phyloP scores from a whole-genome alignment of 1,139 yeast species.

The Lodderomyces elongisporus region DNA sequence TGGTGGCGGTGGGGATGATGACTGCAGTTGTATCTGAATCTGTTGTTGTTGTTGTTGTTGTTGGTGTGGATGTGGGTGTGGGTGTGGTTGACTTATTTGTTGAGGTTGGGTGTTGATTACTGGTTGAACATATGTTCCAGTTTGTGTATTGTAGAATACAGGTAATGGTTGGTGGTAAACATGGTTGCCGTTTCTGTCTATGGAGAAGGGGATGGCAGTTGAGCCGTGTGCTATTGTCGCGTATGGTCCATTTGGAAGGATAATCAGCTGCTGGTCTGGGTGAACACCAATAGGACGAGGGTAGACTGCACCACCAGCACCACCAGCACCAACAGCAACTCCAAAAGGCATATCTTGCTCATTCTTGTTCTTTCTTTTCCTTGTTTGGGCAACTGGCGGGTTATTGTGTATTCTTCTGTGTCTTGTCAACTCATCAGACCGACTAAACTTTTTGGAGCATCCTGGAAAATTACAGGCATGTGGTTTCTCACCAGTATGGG shows the following conservation, averaged over 20 bases:
- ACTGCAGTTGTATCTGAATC: too few species aligned
- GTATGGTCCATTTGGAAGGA: constrained; percentile 3
- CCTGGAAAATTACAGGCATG: constrained; percentile 67
- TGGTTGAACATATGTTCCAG: constrained; percentile 12
- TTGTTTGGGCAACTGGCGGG: constrained; percentile 29
- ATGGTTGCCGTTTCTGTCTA: constrained; percentile 33
- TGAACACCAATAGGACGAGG: constrained; percentile 2
- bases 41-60: constrained; percentile 7
- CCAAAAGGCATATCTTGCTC: too few species aligned
- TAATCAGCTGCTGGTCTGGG: constrained; percentile 6
- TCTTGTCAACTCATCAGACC: constrained; percentile 66
- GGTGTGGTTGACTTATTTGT: constrained; percentile 11
- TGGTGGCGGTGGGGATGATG: constrained; percentile 10
- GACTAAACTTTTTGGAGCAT: constrained; percentile 60
- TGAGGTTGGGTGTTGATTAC: constrained; percentile 5
- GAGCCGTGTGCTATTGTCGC: neutral
- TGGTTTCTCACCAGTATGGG: constrained; percentile 73
- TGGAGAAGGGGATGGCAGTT: constrained; percentile 23
- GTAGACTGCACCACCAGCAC: neutral
- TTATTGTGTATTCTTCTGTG: constrained; percentile 63
- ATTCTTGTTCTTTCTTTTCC: constrained; percentile 28
- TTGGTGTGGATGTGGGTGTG: constrained; percentile 5
- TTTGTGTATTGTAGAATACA: constrained; percentile 30
- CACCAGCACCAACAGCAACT: too few species aligned
- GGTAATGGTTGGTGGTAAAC: constrained; percentile 34